Base-by-base conservation (phyloP, 305 asterid genomes). In the Fraxinus xanthoxyloides region DNA sequence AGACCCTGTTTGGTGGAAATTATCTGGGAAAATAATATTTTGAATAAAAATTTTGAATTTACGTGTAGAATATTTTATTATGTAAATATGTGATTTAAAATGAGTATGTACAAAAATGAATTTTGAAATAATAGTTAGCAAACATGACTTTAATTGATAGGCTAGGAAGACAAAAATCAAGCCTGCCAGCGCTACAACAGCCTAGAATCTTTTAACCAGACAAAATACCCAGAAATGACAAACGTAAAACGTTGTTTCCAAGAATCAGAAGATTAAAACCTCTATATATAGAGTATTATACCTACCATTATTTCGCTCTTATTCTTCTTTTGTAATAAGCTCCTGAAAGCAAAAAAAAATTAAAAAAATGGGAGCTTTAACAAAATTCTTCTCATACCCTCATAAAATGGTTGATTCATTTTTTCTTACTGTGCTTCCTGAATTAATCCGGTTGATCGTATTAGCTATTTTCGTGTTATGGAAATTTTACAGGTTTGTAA, bases 361-460 rank as follows among this genome's bases (percentile, higher is more conserved):
- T 21, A 12, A 3, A 3, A 46, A 78, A 32, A 84, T 89, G 92
- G 84, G 59, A 48, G 59, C 59, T 48, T 48, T 48, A 48, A 13
- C 59, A 15, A 48, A 48, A 48, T 48, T 48, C 59, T 80, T 80
- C 59, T 82, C 88, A 19, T 83, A 72, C 79, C 7, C 78, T 19
- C 48, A 89, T 59, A 82, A 81, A 67, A 36, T 79, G 2, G 63
- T 89, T 38, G 77, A 84, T 12, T 19, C 26, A 2, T 85, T 84
- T 70, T 81, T 89, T 88, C 79, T 78, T 19, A 73, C 72, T 7
- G 38, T 84, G 26, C 86, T 92, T 15, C 94, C 91, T 15, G 86
- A 88, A 56, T n/a, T 79, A 5, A 76, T 90, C 69, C 85, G 83
- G 30, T 74, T 92, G n/a, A 7, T 86, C 38, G 32, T 89, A 1